Base-by-base conservation (phyloP, 2,329 filamentous ascomycete species). In the Podosphaera xanthii region DNA sequence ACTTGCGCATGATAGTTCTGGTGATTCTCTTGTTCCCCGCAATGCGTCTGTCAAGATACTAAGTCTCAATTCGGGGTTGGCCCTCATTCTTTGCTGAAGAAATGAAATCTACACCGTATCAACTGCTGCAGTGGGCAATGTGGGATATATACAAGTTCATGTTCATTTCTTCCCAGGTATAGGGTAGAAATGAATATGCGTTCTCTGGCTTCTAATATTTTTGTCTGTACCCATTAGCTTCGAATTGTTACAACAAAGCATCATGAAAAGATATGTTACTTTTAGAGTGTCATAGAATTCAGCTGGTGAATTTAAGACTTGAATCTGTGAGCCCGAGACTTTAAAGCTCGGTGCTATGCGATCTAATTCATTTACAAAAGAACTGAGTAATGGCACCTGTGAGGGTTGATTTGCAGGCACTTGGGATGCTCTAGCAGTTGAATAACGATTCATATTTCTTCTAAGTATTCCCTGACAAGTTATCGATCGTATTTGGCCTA, bases 181-280 rank as follows among this genome's bases (percentile, higher is more conserved):
- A 98, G 74, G 0, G 92, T 98, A n/a, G 90, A 94, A 57, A 98
- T 74, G 69, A 94, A 98, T 64, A 98, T 84, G 61, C 87, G 80
- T 58, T 74, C 77, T 70, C 87, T 81, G 8, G 92, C 92, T 62
- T 78, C 79, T 58, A 79, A 79, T 68, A 98, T 96, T 73, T 90
- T 94, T 63, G 78, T 73, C 85, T 90, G 68, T 60, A 60, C 50
- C 59, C 60, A 66, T 69, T 66, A 69, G 67, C 64, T 44, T 44
- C 22, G 22, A 65, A 31, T 42, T 46, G 12, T 53, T 31, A 44
- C n/a, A 40, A 10, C 36, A 44, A 44, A 44, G 5, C 5, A 8
- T 44, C 5, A 31, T 5, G 35, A 10, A 4, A 33, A 42, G 12
- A 8, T 46, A 44, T 57, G 6, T 31, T 12, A 89, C 87, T 81